Evolutionary conservation across 768 basidiomycete genomes (phyloP), one percentile per base, ranked within the genome.

Genomic region (Termitomyces sp.): DNA sequence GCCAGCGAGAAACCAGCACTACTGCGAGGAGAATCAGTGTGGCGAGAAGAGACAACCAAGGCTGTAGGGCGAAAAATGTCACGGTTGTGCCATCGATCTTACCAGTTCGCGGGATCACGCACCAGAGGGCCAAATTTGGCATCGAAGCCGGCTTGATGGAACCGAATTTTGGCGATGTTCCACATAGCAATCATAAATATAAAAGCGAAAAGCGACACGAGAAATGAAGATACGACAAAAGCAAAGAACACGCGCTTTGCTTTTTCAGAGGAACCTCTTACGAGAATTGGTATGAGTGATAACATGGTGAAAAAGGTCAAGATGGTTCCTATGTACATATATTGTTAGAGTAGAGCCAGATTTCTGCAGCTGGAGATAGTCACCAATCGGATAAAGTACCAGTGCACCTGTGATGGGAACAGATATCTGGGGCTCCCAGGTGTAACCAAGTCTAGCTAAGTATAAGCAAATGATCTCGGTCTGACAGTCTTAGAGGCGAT

Each of bases 101-200:
- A 45, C 44, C n/a, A 2, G 11, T 8, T 24, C 13, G n/a, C 38
- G 42, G 20, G 24, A 49, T 22, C 16, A 70, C 75, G 53, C 45
- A 78, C 78, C 72, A 77, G 55, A 54, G 75, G 74, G 28, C 78
- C 77, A 64, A 71, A 75, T 9, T 59, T 63, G 9, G 76, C 74
- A n/a, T 63, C 62, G 60, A 72, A 75, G 8, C 76, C 77, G 20
- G 67, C 68, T 49, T 60, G 67, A 58, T 70, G 68, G 60, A 78
- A 77, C 39, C 73, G 68, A 7, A 67, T 55, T 42, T 69, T 74
- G n/a, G 76, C 75, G 22, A 68, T 65, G 55, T 62, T 69, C 67
- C 71, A 76, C 33, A 75, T 75, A 1, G 73, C 71, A n/a, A 76
- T 71, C 72, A 72, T 74, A 56, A 77, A 77, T n/a, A 75, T 57